Evolutionary conservation across 306 rosid genomes (phyloP), one percentile per base, ranked within the genome.

Genomic region (Luffa acutangula): DNA sequence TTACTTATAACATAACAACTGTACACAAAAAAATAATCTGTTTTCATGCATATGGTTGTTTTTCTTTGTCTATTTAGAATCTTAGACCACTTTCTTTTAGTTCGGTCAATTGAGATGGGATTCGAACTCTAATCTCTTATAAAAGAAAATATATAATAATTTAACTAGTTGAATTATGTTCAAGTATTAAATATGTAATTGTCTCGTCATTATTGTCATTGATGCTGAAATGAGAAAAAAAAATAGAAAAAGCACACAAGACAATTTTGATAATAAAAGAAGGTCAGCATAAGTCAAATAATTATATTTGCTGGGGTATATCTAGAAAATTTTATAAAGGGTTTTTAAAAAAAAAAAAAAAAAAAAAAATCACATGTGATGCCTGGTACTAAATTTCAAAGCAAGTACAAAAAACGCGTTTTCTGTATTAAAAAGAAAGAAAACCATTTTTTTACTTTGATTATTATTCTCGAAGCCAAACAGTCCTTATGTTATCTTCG

Each of bases 391-490:
- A 25, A 71, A 46, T 71, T 71, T 71, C 57, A 45, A 71, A 71
- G 9, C 11, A 46, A 43, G 57, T 48, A 71, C 77, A 70, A 46
- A 54, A 70, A 46, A 46, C 77, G 77, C 76, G 76, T 71, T 46
- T 71, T 71, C 57, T 21, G 10, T 11, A 43, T 20, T n/a, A 20
- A 67, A 25, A 25, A 25, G 31, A 25, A 65, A 18, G 14, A 41
- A 20, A 7, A 63, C 1, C 39, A 39, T 66, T 69, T 6, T 43
- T n/a, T 7, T n/a, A 14, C 7, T 71, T 43, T 15, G 17, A 66
- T 33, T 15, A 37, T 15, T 36, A 62, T 62, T 33, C 73, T 15
- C 17, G 48, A 37, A 37, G 9, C 76, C 54, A 70, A 70, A 70
- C 54, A 70, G 37, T 43, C 54, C 76, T 11, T 5, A 12, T 70